phyloP scores from a whole-genome alignment of 768 basidiomycete genomes.

The Mycena albidolilacea region DNA sequence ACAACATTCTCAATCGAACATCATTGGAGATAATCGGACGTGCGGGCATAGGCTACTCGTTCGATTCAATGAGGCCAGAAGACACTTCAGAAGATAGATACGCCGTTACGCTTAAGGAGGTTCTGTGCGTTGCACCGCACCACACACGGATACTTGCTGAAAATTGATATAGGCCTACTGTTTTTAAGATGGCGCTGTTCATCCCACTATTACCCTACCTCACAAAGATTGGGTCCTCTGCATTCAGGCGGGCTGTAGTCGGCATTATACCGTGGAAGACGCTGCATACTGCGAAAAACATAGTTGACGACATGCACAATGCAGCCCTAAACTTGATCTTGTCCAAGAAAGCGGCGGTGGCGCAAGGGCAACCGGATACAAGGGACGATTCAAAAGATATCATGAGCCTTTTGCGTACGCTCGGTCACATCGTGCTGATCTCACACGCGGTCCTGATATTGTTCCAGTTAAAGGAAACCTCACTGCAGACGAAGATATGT shows the following conservation, averaged over 20 bases:
- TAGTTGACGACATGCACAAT: not conserved
- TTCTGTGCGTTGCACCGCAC: not conserved
- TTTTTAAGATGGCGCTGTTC: not conserved
- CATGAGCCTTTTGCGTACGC: slow-evolving; percentile 10
- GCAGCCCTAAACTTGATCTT: not conserved
- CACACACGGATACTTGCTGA: not conserved
- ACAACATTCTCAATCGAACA: not conserved
- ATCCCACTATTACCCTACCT: not conserved
- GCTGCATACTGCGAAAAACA: not conserved
- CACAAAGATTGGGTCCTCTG: not conserved
- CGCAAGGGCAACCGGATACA: not conserved
- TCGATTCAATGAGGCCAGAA: slow-evolving; percentile 5
- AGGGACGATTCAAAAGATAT: not conserved
- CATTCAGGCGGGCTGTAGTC: not conserved
- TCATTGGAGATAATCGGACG: slow-evolving; percentile 2
- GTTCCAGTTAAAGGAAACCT: slow-evolving; percentile 2
- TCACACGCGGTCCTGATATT: not conserved
- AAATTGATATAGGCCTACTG: not conserved
- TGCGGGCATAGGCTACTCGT: slow-evolving; percentile 15
- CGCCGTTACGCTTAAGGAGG: not conserved
- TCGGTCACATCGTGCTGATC: not conserved
- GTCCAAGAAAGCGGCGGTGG: not conserved
- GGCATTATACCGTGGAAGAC: not conserved
- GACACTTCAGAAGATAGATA: not conserved
- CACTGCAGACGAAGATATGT: not conserved